A percentile compares a stretch with the other conserved stretches of the same genome.
phyloP scores from a whole-genome alignment of 768 basidiomycete genomes.

The Thelephora ganbajun region DNA sequence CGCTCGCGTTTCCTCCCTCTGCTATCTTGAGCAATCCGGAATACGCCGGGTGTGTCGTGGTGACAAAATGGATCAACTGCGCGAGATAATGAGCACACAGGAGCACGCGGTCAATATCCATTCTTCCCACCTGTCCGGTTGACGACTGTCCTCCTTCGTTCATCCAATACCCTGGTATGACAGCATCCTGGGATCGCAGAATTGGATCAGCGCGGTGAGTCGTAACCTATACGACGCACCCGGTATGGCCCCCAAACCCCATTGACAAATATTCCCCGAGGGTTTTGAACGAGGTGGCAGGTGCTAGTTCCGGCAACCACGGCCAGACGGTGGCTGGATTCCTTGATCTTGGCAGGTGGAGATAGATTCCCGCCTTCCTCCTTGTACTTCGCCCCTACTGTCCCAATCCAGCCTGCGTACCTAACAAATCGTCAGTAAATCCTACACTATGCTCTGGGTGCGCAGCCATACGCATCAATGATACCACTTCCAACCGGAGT shows the following conservation, averaged over 20 bases:
- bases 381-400: slow-evolving; percentile 66
- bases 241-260: slow-evolving; percentile 92
- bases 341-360: slow-evolving; percentile 47
- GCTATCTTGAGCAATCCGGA: slow-evolving; percentile 49
- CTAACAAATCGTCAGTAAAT: slow-evolving; percentile 19
- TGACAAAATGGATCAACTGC: slow-evolving; percentile 87
- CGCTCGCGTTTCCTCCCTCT: slow-evolving; percentile 41
- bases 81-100: not conserved
- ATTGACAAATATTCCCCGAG: slow-evolving; percentile 70
- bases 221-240: slow-evolving; percentile 20
- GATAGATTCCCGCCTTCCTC: slow-evolving; percentile 37
- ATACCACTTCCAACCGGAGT: slow-evolving; percentile 90
- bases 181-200: slow-evolving; percentile 43
- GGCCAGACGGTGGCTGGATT: slow-evolving; percentile 73
- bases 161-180: slow-evolving; percentile 98
- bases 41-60: slow-evolving; percentile 85
- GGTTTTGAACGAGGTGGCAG: slow-evolving; percentile 89
- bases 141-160: slow-evolving; percentile 98
- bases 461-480: slow-evolving; percentile 71
- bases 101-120: not conserved
- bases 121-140: slow-evolving; percentile 65
- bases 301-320: slow-evolving; percentile 95
- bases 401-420: slow-evolving; percentile 96
- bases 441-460: not conserved
- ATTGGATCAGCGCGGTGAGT: not conserved